Evolutionary conservation across 345 rosid genomes (phyloP), one percentile per base, ranked within the genome.

Genomic region (Euphorbia lathyris): DNA sequence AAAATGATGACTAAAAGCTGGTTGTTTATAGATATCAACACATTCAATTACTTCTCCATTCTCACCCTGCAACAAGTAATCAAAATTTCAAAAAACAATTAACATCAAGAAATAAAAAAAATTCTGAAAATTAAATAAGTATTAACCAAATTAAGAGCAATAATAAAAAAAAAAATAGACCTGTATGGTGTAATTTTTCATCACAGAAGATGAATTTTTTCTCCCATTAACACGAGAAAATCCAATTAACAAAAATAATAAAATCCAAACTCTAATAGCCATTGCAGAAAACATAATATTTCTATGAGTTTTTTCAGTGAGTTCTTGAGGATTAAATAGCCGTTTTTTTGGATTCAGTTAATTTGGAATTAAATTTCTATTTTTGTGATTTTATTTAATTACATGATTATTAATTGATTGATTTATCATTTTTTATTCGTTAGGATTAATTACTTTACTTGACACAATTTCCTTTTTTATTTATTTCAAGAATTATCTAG

Each of bases 1-100:
- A 13, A 73, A 53, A n/a, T 76, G 78, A 64, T 77, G 78, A 68
- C 62, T 59, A 53, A 80, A 74, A 17, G 83, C 74, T 9, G 72
- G 79, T 7, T 74, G 77, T 43, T 80, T 64, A 38, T 53, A 63
- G 40, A 77, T 71, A 14, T 74, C 66, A n/a, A 80, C 63, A 30
- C 77, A 77, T 5, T 77, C 77, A 32, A 77, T 65, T 34, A 32
- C 58, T 9, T 72, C 78, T 3, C 69, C 72, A 16, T 27, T 43
- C 2, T 72, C 63, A 25, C 48, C 61, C 67, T 60, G 51, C 13
- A 43, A 48, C 2, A 14, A 27, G 26, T 32, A 58, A 57, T 26
- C 23, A 27, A n/a, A 10, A 13, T 8, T n/a, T 19, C 29, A 43
- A 11, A 48, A 27, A 48, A 48, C 16, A 48, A 26, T 3, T 1